Percentiles rank a stretch among this genome's conserved stretches.
Conservation (phyloP, 202 grass and related monocot genomes). For the Setaria italica region DNA sequence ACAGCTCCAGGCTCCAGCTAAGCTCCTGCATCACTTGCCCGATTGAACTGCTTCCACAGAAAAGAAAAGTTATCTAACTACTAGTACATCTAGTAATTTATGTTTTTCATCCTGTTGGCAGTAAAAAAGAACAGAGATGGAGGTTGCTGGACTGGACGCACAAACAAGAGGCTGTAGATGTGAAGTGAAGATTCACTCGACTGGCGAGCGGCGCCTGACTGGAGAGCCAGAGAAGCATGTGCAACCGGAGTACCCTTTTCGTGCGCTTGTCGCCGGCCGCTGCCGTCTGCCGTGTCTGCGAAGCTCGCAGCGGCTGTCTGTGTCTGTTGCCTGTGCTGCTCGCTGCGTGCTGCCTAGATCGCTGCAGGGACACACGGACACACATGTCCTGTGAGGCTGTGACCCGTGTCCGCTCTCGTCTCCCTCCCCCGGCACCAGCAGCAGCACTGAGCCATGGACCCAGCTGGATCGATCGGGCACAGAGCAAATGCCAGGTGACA, state of each 20-base stretch:
- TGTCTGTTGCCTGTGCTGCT: neutral
- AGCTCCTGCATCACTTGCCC: neutral
- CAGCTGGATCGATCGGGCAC: neutral
- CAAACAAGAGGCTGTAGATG: neutral
- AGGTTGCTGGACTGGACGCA: neutral
- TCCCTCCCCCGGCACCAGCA: neutral
- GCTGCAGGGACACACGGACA: neutral
- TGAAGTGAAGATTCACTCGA: neutral
- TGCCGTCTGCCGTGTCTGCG: neutral
- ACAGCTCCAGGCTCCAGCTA: neutral
- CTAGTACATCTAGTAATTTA: neutral
- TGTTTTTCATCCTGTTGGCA: no score
- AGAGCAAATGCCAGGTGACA: neutral
- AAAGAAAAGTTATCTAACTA: neutral
- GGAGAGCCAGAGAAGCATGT: neutral
- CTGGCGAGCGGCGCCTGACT: no score
- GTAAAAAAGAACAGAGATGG: neutral
- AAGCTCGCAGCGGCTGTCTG: neutral
- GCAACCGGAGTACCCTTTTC: neutral
- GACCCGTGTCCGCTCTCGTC: conserved; percentile 1
- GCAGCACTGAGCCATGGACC: conserved; percentile 9
- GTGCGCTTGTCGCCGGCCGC: conserved; percentile 23
- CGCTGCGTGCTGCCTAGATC: neutral
- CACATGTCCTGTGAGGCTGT: conserved; percentile 33
- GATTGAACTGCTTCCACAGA: neutral